Evolutionary conservation across 2,329 filamentous ascomycete species (phyloP), one percentile per base, ranked within the genome.

Genomic region (Tolypocladium ovalisporum): DNA sequence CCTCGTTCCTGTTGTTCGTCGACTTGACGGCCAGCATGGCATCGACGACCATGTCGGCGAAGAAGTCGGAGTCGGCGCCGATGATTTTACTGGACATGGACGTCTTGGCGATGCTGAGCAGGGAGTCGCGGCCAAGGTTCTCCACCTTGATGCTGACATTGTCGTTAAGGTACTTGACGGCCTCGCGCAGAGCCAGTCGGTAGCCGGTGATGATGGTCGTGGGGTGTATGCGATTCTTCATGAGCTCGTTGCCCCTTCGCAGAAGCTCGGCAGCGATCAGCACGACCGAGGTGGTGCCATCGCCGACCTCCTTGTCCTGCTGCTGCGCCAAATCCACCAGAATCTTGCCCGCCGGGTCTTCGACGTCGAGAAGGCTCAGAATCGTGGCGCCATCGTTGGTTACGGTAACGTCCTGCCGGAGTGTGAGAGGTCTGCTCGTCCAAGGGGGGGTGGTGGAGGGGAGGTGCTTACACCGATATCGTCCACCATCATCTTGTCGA

Each of bases 401-500:
- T 59, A 99, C 94, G 60, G 94, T 99, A 59, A 99, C 94, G 78
- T 99, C 94, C 87, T 90, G 66, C 7, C 6, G 34, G 12, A 37
- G 57, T 37, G 54, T 61, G 47, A 52, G 54, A 55, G 35, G n/a
- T 29, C 34, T 34, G 24, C 15, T 29, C 47, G 24, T 47, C 54
- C 24, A 56, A 29, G 44, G 44, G 56, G 44, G n/a, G 39, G 39
- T 51, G 29, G 22, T 49, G 34, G 47, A 37, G 34, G 37, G 55
- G 52, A 53, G 58, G 55, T 54, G 61, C 86, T 67, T 83, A 90
- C 88, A 70, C 94, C 94, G 73, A 99, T 97, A 72, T 99, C 94
- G 77, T 99, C 94, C 67, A 99, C 94, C 94, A 99, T 97, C 94
- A 99, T 99, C 84, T 99, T 99, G 74, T 99, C 94, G 64, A 99